A percentile compares a stretch with the other conserved stretches of the same genome.
phyloP scores from a whole-genome alignment of 345 rosid genomes.

The Syzygium oleosum region DNA sequence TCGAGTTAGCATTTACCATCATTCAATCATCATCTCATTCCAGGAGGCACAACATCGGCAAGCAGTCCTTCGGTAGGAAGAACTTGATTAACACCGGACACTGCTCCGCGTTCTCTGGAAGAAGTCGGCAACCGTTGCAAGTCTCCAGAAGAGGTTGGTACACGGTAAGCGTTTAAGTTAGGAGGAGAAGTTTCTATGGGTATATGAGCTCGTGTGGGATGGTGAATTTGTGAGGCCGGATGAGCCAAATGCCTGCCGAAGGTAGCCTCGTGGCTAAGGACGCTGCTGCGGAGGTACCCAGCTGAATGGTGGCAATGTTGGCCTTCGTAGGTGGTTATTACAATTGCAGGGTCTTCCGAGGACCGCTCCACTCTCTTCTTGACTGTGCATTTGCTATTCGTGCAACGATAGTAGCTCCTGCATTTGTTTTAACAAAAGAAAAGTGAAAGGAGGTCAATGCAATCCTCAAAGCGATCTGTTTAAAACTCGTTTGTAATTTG shows the following conservation, averaged over 20 bases:
- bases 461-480: not conserved
- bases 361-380: conserved; percentile 97
- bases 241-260: conserved; percentile 27
- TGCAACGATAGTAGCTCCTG: conserved; percentile 97
- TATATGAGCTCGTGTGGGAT: conserved; percentile 30
- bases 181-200: conserved; percentile 25
- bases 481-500: not conserved
- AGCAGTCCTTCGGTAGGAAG: conserved; percentile 57
- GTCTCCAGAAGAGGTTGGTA: not conserved
- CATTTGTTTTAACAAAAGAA: not conserved
- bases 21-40: conserved; percentile 37
- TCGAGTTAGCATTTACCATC: not conserved
- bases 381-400: conserved; percentile 85
- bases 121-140: conserved; percentile 7
- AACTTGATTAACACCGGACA: conserved; percentile 6
- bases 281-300: conserved; percentile 77
- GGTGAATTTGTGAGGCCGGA: conserved; percentile 42
- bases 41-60: conserved; percentile 80
- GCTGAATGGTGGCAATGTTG: conserved; percentile 91
- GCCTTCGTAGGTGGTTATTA: conserved; percentile 96
- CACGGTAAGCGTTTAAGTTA: not conserved
- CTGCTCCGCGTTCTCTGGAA: conserved; percentile 6
- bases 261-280: conserved; percentile 32
- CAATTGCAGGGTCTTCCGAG: conserved; percentile 67
- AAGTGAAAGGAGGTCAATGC: not conserved